These are phyloP conservation scores for Xylariaceae sp. DNA, from an alignment of 2,329 filamentous ascomycete species.

Conservation along the genomic window DNA sequence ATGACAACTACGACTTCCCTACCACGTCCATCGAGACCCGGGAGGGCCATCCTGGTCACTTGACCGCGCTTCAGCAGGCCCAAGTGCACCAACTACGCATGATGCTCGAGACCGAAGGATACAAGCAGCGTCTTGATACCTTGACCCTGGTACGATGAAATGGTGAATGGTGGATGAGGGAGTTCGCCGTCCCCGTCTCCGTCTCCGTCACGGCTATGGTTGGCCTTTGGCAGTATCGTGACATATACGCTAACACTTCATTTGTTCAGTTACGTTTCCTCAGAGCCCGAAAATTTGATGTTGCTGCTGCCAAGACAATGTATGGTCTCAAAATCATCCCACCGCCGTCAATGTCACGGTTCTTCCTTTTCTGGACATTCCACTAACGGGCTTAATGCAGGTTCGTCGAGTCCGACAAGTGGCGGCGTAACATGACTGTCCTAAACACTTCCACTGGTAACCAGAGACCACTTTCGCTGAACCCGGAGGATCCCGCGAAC, in stretches of 20 bases:
- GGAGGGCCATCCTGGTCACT: conserved; percentile 80
- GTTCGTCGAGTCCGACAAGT: conserved; percentile 87
- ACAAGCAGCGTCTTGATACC: conserved; percentile 81
- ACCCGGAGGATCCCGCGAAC: conserved; percentile 6
- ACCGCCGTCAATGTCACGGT: background rate
- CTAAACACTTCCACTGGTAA: conserved; percentile 71
- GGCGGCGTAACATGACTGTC: conserved; percentile 72
- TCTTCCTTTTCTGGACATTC: background rate
- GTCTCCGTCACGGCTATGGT: too few relatives aligned
- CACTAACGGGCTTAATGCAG: conserved; percentile 40
- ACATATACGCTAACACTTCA: conserved; percentile 9
- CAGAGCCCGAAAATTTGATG: conserved; percentile 91
- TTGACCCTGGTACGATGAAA: conserved; percentile 67
- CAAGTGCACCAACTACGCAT: conserved; percentile 79
- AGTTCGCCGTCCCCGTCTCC: too few relatives aligned
- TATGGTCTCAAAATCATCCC: conserved; percentile 34
- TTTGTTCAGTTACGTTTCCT: conserved; percentile 70
- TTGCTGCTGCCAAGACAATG: conserved; percentile 80
- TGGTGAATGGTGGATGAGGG: background rate
- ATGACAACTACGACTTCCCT: conserved; percentile 94
- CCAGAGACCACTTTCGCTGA: conserved; percentile 7
- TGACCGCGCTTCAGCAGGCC: conserved; percentile 81
- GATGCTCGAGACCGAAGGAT: conserved; percentile 78
- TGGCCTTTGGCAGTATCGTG: background rate
- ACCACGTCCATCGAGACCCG: conserved; percentile 64